Evolutionary conservation across 2,329 filamentous ascomycete species (phyloP).

Genomic region (Neopestalotiopsis clavispora): DNA sequence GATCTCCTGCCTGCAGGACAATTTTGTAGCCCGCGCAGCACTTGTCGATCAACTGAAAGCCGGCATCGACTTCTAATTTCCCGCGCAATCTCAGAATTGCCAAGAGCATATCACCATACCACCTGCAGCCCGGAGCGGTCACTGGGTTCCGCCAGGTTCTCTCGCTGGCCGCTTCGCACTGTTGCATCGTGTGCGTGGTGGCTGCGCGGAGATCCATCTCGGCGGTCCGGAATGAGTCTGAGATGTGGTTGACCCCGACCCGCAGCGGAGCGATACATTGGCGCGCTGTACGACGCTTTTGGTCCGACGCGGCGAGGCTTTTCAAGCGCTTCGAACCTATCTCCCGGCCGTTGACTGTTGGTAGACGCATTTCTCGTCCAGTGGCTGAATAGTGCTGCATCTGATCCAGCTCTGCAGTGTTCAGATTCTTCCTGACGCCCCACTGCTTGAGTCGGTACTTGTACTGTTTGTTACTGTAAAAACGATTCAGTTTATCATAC

Average conservation of each 20-base stretch:
- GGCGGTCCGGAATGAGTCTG: not conserved
- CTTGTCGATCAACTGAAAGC: not conserved
- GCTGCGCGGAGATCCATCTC: not conserved
- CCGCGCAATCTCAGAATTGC: not conserved
- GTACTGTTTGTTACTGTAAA: conserved; percentile 58
- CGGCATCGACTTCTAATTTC: not conserved
- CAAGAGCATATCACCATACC: not conserved
- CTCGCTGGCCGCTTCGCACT: not conserved
- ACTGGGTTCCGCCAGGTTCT: not conserved
- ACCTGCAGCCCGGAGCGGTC: not conserved
- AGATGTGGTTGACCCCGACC: not conserved
- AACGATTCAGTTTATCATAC: conserved; percentile 11
- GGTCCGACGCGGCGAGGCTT: not conserved
- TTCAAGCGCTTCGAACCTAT: conserved; percentile 2
- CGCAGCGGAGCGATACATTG: not conserved
- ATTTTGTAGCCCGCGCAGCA: not conserved
- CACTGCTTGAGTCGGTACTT: conserved; percentile 59
- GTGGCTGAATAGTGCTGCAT: not conserved
- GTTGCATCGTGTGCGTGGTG: not conserved
- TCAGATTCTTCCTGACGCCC: conserved; percentile 56
- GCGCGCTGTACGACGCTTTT: not conserved
- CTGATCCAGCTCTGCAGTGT: not conserved
- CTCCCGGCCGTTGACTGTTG: not conserved
- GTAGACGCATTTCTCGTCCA: not conserved
- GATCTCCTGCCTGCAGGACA: not conserved